These are phyloP conservation scores for Skeletonema marinoi DNA, from an alignment of 108 stramenopile species.

Conservation along the genomic window DNA sequence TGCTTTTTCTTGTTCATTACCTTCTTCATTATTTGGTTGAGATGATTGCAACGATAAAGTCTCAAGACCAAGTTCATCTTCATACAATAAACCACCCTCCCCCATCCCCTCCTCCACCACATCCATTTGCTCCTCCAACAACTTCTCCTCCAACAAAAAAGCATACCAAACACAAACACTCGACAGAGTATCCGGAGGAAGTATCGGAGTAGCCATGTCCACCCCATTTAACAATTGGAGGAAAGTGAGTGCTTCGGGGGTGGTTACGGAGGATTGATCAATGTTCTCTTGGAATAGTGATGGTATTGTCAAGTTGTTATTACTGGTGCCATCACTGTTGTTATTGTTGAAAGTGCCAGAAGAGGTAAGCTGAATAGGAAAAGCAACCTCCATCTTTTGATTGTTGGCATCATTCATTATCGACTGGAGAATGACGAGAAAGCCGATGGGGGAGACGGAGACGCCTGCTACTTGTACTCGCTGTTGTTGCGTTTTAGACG, in stretches of 20 bases:
- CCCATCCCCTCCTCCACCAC: background rate
- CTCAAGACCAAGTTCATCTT: slow-evolving; percentile 43
- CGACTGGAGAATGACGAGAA: slow-evolving; percentile 17
- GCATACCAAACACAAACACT: slow-evolving; percentile 35
- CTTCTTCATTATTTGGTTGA: background rate
- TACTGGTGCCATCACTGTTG: background rate
- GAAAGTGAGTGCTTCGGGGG: slow-evolving; percentile 73
- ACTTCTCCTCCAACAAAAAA: slow-evolving; percentile 16
- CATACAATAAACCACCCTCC: slow-evolving; percentile 6
- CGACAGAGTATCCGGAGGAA: slow-evolving; percentile 61
- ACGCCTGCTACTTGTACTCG: slow-evolving; percentile 16
- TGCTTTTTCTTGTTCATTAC: background rate
- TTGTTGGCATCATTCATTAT: background rate
- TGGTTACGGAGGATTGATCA: slow-evolving; percentile 51
- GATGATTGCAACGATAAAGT: background rate
- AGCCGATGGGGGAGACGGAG: slow-evolving; percentile 24
- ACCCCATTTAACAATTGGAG: slow-evolving; percentile 68
- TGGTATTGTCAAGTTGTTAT: slow-evolving; percentile 8
- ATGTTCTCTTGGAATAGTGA: slow-evolving; percentile 27
- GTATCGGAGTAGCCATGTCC: slow-evolving; percentile 78
- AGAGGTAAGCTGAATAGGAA: slow-evolving; percentile 16
- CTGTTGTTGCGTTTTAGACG: background rate
- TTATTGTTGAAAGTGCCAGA: background rate
- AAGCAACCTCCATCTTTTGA: slow-evolving; percentile 3
- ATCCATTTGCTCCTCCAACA: background rate